Base-by-base conservation (phyloP, 2,329 filamentous ascomycete genomes). In the Hypoxylon sp. region DNA sequence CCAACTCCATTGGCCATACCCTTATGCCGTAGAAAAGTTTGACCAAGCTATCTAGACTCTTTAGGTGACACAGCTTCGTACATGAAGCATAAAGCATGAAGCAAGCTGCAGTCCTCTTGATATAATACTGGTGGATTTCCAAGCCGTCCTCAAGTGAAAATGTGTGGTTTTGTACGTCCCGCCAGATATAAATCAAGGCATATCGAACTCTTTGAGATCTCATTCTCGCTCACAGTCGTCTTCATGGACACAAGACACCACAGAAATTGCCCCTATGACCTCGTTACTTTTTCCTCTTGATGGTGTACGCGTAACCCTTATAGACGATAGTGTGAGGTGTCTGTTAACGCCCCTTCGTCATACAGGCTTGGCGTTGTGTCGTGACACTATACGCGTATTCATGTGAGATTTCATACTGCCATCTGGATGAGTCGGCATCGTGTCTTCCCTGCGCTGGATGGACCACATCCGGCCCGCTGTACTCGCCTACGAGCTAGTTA, bases 401-500 rank as follows among this genome's bases (percentile, higher is more conserved):
- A 49, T 33, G 22, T 50, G 44, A 37, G n/a, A 27, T 33, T 42
- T 44, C 46, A n/a, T 51, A 10, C 33, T 30, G 11, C 2, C 35
- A 13, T 31, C 20, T 13, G 30, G 58, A 53, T 7, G 10, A 30
- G 57, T 35, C 58, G 22, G 50, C 49, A 48, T 59, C 48, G 48
- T 60, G 46, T 46, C 33, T 51, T 14, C 14, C 27, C 35, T 51
- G 51, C n/a, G 35, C 46, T 33, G 25, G 46, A 14, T n/a, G 25
- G 5, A 53, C 10, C 40, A 44, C 4, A 33, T 13, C 22, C 25
- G n/a, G 13, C 25, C 13, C 7, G 6, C 17, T 27, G 5, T 51
- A 25, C 13, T 10, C 25, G 48, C 17, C 25, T 44, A 46, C 4
- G 14, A 6, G 25, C 46, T 40, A 25, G 30, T 49, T 4, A 49